A percentile compares a stretch with the other conserved stretches of the same genome.
Conservation (phyloP, 2,329 filamentous ascomycete species). For the Teratosphaeria nubilosa region DNA sequence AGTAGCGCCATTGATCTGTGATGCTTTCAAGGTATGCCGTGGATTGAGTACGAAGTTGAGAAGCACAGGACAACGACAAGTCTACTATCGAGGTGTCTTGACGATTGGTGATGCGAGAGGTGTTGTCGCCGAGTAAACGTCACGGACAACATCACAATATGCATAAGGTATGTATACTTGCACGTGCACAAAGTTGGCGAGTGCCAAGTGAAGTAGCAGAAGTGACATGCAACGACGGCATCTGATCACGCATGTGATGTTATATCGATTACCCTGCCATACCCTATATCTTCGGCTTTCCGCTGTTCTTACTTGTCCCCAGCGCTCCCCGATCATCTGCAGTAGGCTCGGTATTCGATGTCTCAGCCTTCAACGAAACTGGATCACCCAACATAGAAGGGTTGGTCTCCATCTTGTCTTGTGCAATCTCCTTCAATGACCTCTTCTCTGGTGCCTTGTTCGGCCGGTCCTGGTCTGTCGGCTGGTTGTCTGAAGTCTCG, state of each 20-base stretch:
- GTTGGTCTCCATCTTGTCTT: slow-evolving; percentile 19
- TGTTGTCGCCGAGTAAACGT: neutral
- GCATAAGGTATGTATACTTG: neutral
- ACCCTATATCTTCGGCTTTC: slow-evolving; percentile 24
- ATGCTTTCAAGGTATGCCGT: neutral
- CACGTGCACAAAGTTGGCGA: neutral
- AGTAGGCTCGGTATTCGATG: slow-evolving; percentile 19
- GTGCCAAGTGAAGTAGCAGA: neutral
- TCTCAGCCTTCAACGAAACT: slow-evolving; percentile 27
- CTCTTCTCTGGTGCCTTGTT: slow-evolving; percentile 8
- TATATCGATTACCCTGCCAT: neutral
- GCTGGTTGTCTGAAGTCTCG: slow-evolving; percentile 23
- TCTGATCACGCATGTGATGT: neutral
- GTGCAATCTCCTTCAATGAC: slow-evolving; percentile 16
- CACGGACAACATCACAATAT: neutral
- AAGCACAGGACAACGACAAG: neutral
- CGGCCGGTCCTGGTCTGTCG: slow-evolving; percentile 17
- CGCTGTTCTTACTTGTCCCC: slow-evolving; percentile 8
- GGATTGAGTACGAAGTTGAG: neutral
- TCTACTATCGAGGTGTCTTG: neutral
- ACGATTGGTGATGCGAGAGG: neutral
- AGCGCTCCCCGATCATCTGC: slow-evolving; percentile 20
- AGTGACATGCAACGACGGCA: neutral
- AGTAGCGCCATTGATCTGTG: neutral
- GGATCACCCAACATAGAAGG: slow-evolving; percentile 23